Evolutionary conservation across 345 rosid genomes (phyloP).

Genomic region (Eucalyptus pauciflora): DNA sequence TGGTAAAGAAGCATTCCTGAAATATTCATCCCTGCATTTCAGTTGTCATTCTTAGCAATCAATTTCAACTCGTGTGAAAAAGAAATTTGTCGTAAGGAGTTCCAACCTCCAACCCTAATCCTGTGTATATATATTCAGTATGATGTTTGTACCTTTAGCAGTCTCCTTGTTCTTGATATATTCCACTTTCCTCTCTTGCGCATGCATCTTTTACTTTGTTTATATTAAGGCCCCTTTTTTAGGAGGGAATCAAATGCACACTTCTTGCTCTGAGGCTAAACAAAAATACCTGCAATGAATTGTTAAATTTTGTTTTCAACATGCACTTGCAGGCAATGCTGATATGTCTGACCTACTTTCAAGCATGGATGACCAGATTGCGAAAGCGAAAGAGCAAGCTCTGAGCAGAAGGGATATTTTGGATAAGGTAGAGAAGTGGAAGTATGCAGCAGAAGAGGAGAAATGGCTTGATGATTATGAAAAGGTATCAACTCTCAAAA

Average conservation of each 20-base stretch:
- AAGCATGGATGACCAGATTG: constrained; percentile 73
- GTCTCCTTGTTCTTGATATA: not conserved
- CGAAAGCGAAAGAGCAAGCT: constrained; percentile 77
- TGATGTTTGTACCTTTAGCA: not conserved
- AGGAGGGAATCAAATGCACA: not conserved
- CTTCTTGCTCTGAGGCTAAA: not conserved
- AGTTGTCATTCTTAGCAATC: not conserved
- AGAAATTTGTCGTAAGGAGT: not conserved
- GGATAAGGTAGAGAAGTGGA: constrained; percentile 87
- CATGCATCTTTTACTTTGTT: not conserved
- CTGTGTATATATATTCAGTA: not conserved
- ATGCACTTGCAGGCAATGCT: constrained; percentile 30
- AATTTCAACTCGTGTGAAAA: not conserved
- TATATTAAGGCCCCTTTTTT: not conserved
- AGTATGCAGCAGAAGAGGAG: constrained; percentile 73
- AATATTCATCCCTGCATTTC: not conserved
- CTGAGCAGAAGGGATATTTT: constrained; percentile 70
- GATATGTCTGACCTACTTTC: constrained; percentile 58
- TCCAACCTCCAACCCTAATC: not conserved
- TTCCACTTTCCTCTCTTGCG: not conserved
- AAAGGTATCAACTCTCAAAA: constrained; percentile 26
- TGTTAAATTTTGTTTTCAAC: not conserved
- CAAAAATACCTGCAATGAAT: not conserved
- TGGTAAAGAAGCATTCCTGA: not conserved
- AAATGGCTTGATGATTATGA: constrained; percentile 95